phyloP scores from a whole-genome alignment of 1,284 basidiomycete species.

The Omphalotus olearius region DNA sequence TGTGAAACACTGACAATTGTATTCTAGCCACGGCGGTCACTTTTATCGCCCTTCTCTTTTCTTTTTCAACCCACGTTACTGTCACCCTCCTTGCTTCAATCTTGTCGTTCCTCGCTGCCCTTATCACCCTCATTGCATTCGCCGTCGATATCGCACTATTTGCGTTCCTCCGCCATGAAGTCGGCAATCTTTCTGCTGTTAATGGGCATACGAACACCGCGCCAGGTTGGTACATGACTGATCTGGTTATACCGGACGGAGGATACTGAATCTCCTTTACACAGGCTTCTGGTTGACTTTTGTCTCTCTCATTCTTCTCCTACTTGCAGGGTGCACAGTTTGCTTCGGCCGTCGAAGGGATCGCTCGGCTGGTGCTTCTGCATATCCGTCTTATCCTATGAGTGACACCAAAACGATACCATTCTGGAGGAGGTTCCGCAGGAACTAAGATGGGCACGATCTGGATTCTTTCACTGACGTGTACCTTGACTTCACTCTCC shows the following conservation, averaged over 20 bases:
- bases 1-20: background rate
- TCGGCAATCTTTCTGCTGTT: slow-evolving; percentile 42
- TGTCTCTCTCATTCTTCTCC: slow-evolving; percentile 57
- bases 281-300: slow-evolving; percentile 75
- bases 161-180: slow-evolving; percentile 52
- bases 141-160: slow-evolving; percentile 72
- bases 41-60: slow-evolving; percentile 58
- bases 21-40: slow-evolving; percentile 55
- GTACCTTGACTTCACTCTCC: no score
- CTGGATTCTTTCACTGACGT: background rate
- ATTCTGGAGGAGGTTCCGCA: slow-evolving; percentile 16
- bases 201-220: slow-evolving; percentile 45
- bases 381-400: slow-evolving; percentile 22
- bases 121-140: slow-evolving; percentile 65
- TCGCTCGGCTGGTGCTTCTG: slow-evolving; percentile 36
- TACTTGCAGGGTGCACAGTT: slow-evolving; percentile 62
- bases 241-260: background rate
- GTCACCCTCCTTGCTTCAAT: slow-evolving; percentile 58
- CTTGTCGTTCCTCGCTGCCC: slow-evolving; percentile 60
- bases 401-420: slow-evolving; percentile 12
- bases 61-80: slow-evolving; percentile 58
- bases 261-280: slow-evolving; percentile 5
- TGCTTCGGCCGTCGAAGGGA: slow-evolving; percentile 61
- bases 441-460: slow-evolving; percentile 3
- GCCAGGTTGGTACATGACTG: slow-evolving; percentile 43